phyloP scores from a whole-genome alignment of 2,329 filamentous ascomycete genomes.

The Coleophoma eucalyptorum region DNA sequence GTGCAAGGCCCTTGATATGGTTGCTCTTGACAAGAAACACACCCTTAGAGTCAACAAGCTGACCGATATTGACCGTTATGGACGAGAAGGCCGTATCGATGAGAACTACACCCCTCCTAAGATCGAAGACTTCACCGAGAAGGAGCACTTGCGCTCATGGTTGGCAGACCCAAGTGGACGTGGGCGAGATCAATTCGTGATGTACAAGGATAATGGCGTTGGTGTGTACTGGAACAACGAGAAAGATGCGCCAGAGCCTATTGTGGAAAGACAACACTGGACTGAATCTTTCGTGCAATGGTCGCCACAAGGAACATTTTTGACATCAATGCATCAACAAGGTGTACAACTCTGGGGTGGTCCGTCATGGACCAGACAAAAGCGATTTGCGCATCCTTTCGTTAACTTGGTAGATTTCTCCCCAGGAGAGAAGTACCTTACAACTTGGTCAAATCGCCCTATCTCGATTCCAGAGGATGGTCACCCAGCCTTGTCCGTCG shows the following conservation, averaged over 20 bases:
- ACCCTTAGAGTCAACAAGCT: slow-evolving; percentile 95
- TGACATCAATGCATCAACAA: slow-evolving; percentile 92
- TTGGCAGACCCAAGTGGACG: slow-evolving; percentile 75
- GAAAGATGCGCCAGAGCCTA: slow-evolving; percentile 79
- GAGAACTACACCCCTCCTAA: slow-evolving; percentile 83
- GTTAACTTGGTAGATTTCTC: slow-evolving; percentile 98
- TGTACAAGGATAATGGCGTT: slow-evolving; percentile 88
- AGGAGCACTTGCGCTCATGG: slow-evolving; percentile 94
- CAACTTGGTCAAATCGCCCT: slow-evolving; percentile 93
- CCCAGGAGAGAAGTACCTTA: slow-evolving; percentile 85
- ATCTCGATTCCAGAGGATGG: slow-evolving; percentile 88
- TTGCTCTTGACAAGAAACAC: slow-evolving; percentile 94
- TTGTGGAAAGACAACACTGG: slow-evolving; percentile 94
- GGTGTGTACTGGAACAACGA: slow-evolving; percentile 99
- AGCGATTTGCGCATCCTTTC: slow-evolving; percentile 90
- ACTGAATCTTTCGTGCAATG: slow-evolving; percentile 98
- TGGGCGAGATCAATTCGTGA: slow-evolving; percentile 90
- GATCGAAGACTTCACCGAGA: slow-evolving; percentile 81
- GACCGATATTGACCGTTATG: slow-evolving; percentile 95
- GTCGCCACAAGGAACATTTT: slow-evolving; percentile 91
- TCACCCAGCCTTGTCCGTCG: slow-evolving; percentile 77
- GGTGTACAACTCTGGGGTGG: slow-evolving; percentile 98
- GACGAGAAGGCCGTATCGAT: slow-evolving; percentile 87
- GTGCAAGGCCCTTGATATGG: slow-evolving; percentile 81
- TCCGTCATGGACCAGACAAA: slow-evolving; percentile 81